A percentile compares a stretch with the other conserved stretches of the same genome.
Conservation (phyloP, 108 stramenopile genomes). For the Nannochloropsis granulata region DNA sequence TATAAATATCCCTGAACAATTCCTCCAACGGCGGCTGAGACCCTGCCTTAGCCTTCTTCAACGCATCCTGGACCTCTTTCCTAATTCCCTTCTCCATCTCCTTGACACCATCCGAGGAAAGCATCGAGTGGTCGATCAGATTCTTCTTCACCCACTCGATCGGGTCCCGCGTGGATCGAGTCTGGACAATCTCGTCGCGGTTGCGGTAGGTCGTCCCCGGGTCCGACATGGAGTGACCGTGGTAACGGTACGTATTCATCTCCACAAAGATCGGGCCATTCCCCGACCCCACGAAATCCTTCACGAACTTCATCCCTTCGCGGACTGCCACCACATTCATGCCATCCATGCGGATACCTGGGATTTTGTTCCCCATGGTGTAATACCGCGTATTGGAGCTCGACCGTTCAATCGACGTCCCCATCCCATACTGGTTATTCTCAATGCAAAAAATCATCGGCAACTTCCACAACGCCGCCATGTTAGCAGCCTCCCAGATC, state of each 20-base stretch:
- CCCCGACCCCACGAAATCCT: conserved; percentile 71
- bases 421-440: conserved; percentile 99
- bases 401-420: conserved; percentile 91
- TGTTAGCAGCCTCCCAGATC: conserved; percentile 72
- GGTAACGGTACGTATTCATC: conserved; percentile 98
- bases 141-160: conserved; percentile 91
- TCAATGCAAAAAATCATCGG: conserved; percentile 99
- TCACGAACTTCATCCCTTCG: conserved; percentile 87
- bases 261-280: conserved; percentile 93
- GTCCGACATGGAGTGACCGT: conserved; percentile 99
- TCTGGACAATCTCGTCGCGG: conserved; percentile 94
- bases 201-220: conserved; percentile 99
- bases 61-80: conserved; percentile 70
- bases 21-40: conserved; percentile 23
- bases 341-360: conserved; percentile 80
- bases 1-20: conserved; percentile 40
- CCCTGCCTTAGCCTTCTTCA: conserved; percentile 61
- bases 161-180: conserved; percentile 87
- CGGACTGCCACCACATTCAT: conserved; percentile 96
- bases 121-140: conserved; percentile 67
- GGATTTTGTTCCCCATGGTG: conserved; percentile 98
- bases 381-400: conserved; percentile 85
- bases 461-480: conserved; percentile 79
- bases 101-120: conserved; percentile 83
- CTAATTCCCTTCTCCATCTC: conserved; percentile 86